Evolutionary conservation across 2,329 filamentous ascomycete species (phyloP), one percentile per base, ranked within the genome.

Genomic region (Venturia oleaginea): DNA sequence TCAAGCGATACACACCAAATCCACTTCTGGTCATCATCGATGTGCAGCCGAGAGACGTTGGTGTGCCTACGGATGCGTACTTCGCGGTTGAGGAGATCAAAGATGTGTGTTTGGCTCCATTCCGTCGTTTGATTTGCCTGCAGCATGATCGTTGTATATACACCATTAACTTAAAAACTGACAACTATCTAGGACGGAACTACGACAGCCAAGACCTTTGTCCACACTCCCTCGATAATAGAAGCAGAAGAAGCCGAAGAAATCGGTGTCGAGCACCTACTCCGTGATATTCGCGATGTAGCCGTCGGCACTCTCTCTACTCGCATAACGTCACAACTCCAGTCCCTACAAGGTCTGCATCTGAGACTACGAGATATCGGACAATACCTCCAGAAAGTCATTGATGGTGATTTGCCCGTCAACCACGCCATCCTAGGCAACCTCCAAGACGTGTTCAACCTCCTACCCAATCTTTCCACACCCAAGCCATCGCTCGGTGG

Each of bases 61-160:
- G 94, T 67, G 94, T 99, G 63, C 94, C 94, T 24, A 99, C 94
- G 61, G 94, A 99, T 79, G 94, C 94, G 59, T 99, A 99, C 81
- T 99, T 99, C 80, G 94, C 94, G 5, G 91, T 99, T 61, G 94
- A 99, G 74, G 94, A 99, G 82, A 99, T 99, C 80, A 97, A 97
- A 81, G 94, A 99, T 82, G 92, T 97, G 80, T 73, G 88, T 80
- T 27, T 27, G 22, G 24, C 40, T 24, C 3, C 57, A 34, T n/a
- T n/a, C 62, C 34, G 22, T 37, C 59, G 17, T 61, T 62, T 3
- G 42, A 38, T 40, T 63, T 24, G 46, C 62, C 54, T 66, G 43
- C 37, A 30, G 37, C 22, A 48, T 65, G 4, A 11, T 6, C 11
- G 24, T 38, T 38, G 10, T 27, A 17, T 60, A 13, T 22, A 19